Evolutionary conservation across 495 filamentous ascomycete genomes (phyloP), one percentile per base, ranked within the genome.

Genomic region (Gamarada debralockiae): DNA sequence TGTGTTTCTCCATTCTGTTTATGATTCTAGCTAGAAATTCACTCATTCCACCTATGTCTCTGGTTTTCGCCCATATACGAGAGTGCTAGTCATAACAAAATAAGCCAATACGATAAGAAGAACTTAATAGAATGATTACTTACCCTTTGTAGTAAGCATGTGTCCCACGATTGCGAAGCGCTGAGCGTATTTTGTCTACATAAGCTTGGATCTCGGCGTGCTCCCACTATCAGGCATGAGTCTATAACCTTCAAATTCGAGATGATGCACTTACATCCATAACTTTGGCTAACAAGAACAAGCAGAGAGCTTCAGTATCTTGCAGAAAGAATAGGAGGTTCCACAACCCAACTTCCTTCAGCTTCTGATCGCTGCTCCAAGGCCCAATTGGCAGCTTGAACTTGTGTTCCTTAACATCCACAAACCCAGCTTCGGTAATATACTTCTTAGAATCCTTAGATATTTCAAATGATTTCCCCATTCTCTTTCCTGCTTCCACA

Each of bases 381-480:
- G 29, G 12, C 13, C 48, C 33, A 8, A 50, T 24, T 0, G 79
- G 79, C 56, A 74, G 66, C 50, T 80, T 79, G 54, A 73, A 75
- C 10, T 51, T 58, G 21, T 64, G 56, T 43, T 75, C 70, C 12
- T 63, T 64, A n/a, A 79, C 62, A 18, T 76, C 67, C 12, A 66
- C 61, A 55, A 81, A 81, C 7, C 74, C 74, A 6, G 70, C 75
- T 38, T 38, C 21, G 73, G 82, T 81, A 86, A 2, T 72, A 22
- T 75, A 67, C 1, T 50, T 15, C 15, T 50, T 39, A 15, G 20
- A 2, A 17, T 42, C 1, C 14, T 42, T 15, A 1, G 12, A 2
- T 1, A 42, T 42, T 3, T 10, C 10, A 10, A 42, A 42, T 10
- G 14, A 12, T 22, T 42, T 42, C 2, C 39, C 39, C n/a, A 42